phyloP scores from a whole-genome alignment of 495 filamentous ascomycete species.

The Apodospora peruviana region DNA sequence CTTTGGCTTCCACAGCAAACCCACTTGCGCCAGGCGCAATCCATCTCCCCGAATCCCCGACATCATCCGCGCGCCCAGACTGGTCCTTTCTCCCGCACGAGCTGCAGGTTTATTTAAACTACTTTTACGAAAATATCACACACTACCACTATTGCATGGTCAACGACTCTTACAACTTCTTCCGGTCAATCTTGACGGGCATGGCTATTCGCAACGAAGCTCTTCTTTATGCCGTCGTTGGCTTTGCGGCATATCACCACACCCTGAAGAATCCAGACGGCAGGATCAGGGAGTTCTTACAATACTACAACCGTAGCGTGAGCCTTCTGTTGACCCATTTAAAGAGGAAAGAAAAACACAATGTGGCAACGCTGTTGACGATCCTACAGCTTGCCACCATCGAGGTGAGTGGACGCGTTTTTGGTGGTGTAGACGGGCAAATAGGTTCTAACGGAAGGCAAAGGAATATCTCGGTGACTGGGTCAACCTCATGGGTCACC shows the following conservation, averaged over 20 bases:
- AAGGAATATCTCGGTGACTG: conserved; percentile 95
- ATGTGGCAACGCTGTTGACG: conserved; percentile 71
- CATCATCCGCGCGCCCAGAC: conserved; percentile 22
- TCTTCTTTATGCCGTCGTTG: conserved; percentile 82
- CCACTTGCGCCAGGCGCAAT: conserved; percentile 24
- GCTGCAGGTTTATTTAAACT: conserved; percentile 71
- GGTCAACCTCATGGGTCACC: conserved; percentile 86
- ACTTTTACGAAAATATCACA: conserved; percentile 67
- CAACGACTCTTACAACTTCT: conserved; percentile 60
- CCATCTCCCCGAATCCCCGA: conserved; percentile 22
- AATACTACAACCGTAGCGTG: conserved; percentile 86
- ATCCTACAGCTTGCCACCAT: conserved; percentile 90
- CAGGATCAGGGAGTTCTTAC: conserved; percentile 73
- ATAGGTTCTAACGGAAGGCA: conserved; percentile 6
- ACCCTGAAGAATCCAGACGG: conserved; percentile 62
- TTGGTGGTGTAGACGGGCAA: not conserved
- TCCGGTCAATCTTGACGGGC: conserved; percentile 63
- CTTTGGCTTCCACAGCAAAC: conserved; percentile 33
- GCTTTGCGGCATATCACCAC: conserved; percentile 84
- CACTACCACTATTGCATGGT: conserved; percentile 78
- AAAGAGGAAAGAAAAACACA: conserved; percentile 61
- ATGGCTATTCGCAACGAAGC: conserved; percentile 74
- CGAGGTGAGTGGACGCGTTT: conserved; percentile 56
- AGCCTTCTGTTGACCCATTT: conserved; percentile 67
- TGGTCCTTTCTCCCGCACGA: conserved; percentile 57